These are phyloP conservation scores for Naganishia cerealis DNA, from an alignment of 1,284 basidiomycete species.

Conservation along the genomic window DNA sequence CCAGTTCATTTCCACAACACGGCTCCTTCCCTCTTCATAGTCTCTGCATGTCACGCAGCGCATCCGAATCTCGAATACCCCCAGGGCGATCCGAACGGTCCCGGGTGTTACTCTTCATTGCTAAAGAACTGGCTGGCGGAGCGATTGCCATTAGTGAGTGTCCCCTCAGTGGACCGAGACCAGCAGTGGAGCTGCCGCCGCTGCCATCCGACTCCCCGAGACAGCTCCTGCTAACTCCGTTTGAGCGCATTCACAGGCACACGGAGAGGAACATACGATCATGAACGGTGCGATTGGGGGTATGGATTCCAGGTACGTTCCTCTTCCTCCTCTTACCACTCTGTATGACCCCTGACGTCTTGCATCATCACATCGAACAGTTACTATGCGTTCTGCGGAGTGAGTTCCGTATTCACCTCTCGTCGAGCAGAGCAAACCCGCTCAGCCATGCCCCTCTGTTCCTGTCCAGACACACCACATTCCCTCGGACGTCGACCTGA, in stretches of 20 bases:
- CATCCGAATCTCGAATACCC: constrained; percentile 47
- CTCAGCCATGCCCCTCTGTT: background rate
- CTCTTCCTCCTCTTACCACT: background rate
- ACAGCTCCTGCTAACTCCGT: no score
- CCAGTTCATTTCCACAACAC: background rate
- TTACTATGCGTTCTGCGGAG: constrained; percentile 54
- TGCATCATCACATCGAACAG: constrained; percentile 19
- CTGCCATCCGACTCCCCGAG: no score
- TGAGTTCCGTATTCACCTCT: constrained; percentile 26
- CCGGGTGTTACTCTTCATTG: constrained; percentile 49
- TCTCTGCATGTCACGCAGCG: constrained; percentile 52
- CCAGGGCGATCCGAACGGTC: constrained; percentile 49
- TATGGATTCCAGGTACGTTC: constrained; percentile 47
- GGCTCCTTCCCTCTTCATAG: constrained; percentile 38
- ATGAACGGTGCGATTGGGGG: constrained; percentile 52
- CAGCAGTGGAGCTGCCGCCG: no score
- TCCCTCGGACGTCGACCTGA: constrained; percentile 48
- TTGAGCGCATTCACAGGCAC: background rate
- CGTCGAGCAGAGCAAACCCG: background rate
- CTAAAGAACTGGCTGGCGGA: constrained; percentile 46
- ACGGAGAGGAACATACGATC: constrained; percentile 41
- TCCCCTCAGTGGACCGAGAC: background rate
- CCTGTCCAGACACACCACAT: constrained; percentile 49
- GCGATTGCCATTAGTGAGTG: constrained; percentile 45
- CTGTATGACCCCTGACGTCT: background rate